Percentiles rank a stretch among this genome's conserved stretches.
These are phyloP conservation scores for Epichloe gansuensis DNA, from an alignment of 2,329 filamentous ascomycete genomes.

Conservation along the genomic window DNA sequence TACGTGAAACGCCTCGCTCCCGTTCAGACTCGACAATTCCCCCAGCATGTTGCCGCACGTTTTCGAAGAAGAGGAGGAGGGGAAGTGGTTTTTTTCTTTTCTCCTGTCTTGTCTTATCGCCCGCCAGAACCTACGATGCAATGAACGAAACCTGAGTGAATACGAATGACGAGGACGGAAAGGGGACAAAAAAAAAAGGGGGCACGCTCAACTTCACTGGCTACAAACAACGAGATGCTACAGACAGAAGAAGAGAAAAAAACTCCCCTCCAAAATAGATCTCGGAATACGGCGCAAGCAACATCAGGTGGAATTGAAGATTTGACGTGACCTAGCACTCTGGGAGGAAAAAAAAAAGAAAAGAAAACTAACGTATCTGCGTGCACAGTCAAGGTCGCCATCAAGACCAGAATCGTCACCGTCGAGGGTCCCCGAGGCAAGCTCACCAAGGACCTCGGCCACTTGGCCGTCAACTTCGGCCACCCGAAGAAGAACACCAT, in stretches of 20 bases:
- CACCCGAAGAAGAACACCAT: conserved; percentile 75
- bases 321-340: neutral
- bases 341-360: neutral
- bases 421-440: conserved; percentile 97
- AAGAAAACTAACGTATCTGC: conserved; percentile 16
- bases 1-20: conserved; percentile 41
- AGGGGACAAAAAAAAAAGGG: too few species aligned
- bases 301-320: neutral
- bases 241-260: neutral
- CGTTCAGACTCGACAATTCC: neutral
- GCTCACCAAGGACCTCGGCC: conserved; percentile 91
- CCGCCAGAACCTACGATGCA: neutral
- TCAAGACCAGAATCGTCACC: conserved; percentile 93
- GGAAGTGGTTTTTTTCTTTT: neutral
- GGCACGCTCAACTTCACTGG: neutral
- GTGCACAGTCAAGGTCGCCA: conserved; percentile 80
- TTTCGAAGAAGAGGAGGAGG: neutral
- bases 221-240: too few species aligned
- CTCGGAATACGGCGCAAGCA: conserved; percentile 1
- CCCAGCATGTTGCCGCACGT: neutral
- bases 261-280: neutral
- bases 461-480: conserved; percentile 93
- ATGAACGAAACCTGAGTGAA: neutral
- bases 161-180: too few species aligned
- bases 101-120: too few species aligned